phyloP scores from a whole-genome alignment of 2,329 filamentous ascomycete species.

The Penicillium occitanis region DNA sequence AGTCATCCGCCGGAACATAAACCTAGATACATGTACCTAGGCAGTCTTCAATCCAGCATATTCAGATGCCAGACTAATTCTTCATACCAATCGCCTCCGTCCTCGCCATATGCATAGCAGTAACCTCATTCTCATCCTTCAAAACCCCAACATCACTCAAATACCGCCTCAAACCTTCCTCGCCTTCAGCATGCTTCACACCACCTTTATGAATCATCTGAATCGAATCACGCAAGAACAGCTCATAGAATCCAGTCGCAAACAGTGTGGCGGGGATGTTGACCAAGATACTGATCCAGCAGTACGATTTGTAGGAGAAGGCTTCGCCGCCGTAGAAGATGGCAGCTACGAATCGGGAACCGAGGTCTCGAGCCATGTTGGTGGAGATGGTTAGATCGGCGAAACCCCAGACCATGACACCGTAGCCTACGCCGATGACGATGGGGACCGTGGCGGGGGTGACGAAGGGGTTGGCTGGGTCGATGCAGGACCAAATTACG shows the following conservation, averaged over 20 bases:
- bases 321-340: conserved; percentile 57
- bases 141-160: conserved; percentile 38
- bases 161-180: conserved; percentile 51
- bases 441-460: conserved; percentile 51
- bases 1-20: neutral
- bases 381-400: conserved; percentile 56
- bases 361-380: conserved; percentile 60
- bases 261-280: conserved; percentile 60
- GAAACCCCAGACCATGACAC: conserved; percentile 57
- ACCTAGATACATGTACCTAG: neutral
- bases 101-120: conserved; percentile 7
- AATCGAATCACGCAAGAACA: conserved; percentile 55
- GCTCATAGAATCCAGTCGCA: conserved; percentile 56
- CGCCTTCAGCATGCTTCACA: conserved; percentile 52
- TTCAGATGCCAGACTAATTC: neutral
- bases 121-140: conserved; percentile 18
- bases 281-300: conserved; percentile 56
- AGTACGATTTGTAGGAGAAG: conserved; percentile 49
- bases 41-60: neutral
- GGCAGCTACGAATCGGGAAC: conserved; percentile 59
- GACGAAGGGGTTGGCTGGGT: conserved; percentile 61
- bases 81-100: neutral
- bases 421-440: conserved; percentile 58
- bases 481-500: conserved; percentile 59
- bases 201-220: conserved; percentile 53